Evolutionary conservation across 1,284 basidiomycete genomes (phyloP).

Genomic region (Rhodofomes roseus): DNA sequence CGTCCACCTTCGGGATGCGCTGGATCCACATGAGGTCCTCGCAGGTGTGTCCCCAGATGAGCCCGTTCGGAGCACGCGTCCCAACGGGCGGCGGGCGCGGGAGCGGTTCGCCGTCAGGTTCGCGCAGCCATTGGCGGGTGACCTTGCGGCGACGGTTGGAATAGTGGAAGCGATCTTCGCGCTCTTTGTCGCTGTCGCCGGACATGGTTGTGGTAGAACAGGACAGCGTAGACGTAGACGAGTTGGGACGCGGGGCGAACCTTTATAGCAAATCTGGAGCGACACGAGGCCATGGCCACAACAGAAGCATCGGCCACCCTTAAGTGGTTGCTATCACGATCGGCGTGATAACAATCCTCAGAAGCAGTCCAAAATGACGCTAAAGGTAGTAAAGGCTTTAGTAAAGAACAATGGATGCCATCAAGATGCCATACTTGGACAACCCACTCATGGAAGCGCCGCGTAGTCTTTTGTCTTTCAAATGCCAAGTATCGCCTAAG

Average conservation of each 20-base stretch:
- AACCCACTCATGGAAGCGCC: no score
- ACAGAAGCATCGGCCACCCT: not conserved
- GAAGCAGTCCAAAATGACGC: not conserved
- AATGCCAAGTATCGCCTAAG: no score
- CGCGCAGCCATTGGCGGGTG: constrained; percentile 13
- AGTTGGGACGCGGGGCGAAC: no score
- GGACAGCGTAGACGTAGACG: not conserved
- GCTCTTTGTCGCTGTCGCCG: not conserved
- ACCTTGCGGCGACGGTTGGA: not conserved
- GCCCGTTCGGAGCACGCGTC: constrained; percentile 25
- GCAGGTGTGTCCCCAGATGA: constrained; percentile 31
- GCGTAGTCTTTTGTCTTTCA: no score
- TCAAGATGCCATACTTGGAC: not conserved
- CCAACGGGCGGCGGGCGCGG: constrained; percentile 23
- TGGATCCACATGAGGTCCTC: constrained; percentile 29
- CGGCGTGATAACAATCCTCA: not conserved
- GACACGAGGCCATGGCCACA: not conserved
- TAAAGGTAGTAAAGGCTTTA: no score
- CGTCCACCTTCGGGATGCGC: constrained; percentile 22
- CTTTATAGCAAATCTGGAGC: no score
- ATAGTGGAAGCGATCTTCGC: not conserved
- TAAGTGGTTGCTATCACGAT: not conserved
- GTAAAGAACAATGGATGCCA: not conserved
- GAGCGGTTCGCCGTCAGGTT: constrained; percentile 23
- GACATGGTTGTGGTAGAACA: not conserved